phyloP scores from a whole-genome alignment of 495 filamentous ascomycete species.

The Trichoderma erinaceum region DNA sequence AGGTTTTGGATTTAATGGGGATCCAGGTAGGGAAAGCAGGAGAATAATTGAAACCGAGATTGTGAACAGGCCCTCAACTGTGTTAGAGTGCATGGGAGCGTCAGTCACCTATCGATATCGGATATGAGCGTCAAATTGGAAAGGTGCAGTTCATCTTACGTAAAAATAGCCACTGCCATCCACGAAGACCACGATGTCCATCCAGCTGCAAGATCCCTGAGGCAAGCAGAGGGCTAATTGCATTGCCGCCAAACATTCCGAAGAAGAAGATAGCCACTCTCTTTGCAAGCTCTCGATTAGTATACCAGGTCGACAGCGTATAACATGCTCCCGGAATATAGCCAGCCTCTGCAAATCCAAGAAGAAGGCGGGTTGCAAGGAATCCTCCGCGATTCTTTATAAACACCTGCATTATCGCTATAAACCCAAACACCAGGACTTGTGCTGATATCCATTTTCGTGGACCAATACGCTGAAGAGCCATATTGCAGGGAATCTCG shows the following conservation, averaged over 20 bases:
- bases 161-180: conserved; percentile 54
- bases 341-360: conserved; percentile 39
- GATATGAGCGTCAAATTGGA: conserved; percentile 8
- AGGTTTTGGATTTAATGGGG: conserved; percentile 34
- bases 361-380: conserved; percentile 32
- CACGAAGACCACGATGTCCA: conserved; percentile 35
- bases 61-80: conserved; percentile 48
- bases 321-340: conserved; percentile 29
- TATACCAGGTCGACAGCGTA: conserved; percentile 27
- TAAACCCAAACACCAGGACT: conserved; percentile 44
- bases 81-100: conserved; percentile 10
- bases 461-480: conserved; percentile 44
- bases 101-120: neutral
- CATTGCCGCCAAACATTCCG: conserved; percentile 32
- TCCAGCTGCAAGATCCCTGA: conserved; percentile 42
- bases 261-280: conserved; percentile 48
- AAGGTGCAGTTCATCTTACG: conserved; percentile 22
- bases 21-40: conserved; percentile 39
- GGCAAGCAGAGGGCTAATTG: conserved; percentile 44
- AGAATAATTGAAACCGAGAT: conserved; percentile 41
- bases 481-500: conserved; percentile 48
- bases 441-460: conserved; percentile 46
- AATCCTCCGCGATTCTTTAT: conserved; percentile 30
- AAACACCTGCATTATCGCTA: conserved; percentile 48
- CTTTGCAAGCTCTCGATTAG: conserved; percentile 26